Base-by-base conservation (phyloP, 345 rosid genomes). In the Eucalyptus viminalis region DNA sequence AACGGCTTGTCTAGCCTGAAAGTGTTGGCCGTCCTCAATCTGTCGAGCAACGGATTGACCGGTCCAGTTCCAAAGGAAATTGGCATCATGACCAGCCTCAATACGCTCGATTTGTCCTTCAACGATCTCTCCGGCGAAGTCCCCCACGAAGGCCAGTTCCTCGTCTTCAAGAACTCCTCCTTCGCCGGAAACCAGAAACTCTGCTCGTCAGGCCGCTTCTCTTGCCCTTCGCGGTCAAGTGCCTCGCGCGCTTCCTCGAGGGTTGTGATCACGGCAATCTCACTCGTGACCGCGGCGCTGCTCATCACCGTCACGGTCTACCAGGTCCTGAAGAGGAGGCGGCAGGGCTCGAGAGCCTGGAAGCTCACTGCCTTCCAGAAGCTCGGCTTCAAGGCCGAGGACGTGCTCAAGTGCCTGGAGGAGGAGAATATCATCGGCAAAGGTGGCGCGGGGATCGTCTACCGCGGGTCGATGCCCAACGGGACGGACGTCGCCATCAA, bases 341-440 rank as follows among this genome's bases (percentile, higher is more conserved):
- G 92, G 14, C 92, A 88, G 76, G 94, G 93, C 58, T 94, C 96
- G 2, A 93, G 91, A 86, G 90, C 96, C 14, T 97, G 99, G 97
- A 97, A 95, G 92, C 94, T 97, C 67, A 96, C 98, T 34, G 96
- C 97, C 6, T 97, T 97, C 92, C 99, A 94, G 86, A 90, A 92
- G 47, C 93, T 97, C 19, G 94, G 94, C 86, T 97, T 97, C 95
- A 96, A 93, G 88, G 96, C 97, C 1, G 97, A 95, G 88, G 97
- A 97, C 87, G 98, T 97, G 19, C 91, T 96, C 7, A 97, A 96
- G 76, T 96, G 99, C 76, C 89, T 97, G 81, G 94, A 95, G 65
- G 99, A 97, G 16, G 99, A 97, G 91, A 97, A 96, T 92, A 95
- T 97, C 14, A 97, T 97, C 51, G 99, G 99, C 37, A 97, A 96